Base-by-base conservation (phyloP, 2,329 filamentous ascomycete genomes). In the Penicillium expansum region DNA sequence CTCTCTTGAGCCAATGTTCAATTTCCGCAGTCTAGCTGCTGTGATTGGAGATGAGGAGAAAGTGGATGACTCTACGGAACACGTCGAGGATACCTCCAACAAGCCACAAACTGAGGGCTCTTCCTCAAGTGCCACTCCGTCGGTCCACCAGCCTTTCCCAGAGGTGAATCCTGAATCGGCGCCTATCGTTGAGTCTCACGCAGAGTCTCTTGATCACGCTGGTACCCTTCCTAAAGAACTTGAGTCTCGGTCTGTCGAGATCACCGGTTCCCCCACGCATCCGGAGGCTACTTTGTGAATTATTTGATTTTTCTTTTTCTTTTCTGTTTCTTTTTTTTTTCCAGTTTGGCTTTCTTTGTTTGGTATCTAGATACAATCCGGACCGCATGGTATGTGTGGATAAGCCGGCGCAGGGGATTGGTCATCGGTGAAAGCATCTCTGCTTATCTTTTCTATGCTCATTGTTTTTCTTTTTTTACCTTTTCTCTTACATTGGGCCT, bases 1-100 rank as follows among this genome's bases (percentile, higher is more conserved):
- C 5, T 80, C 81, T 44, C 77, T 82, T 0, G 92, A 97, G 69
- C 85, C 91, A 3, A 86, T 96, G 83, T 94, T 96, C 75, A 97
- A 96, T 72, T 97, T 97, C 70, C 83, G 86, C 55, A 96, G 91
- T 64, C 77, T 97, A 22, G 90, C 91, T 2, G 90, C 91, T 60
- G 90, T 95, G 71, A 90, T 97, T 30, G 90, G 87, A 0, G 85
- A 83, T 38, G 82, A 86, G 48, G 83, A 86, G 41, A 80, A 82
- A 55, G 69, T 69, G 9, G 72, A 72, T 7, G 69, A 67, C 52
- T 66, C 67, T 37, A 53, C 65, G 5, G 73, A 75, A 48, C 74
- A 77, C 60, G 69, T 74, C 35, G 77, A 78, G 60, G 62, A 76
- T 55, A 56, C 66, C 29, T 53, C 57, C 10, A 49, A 58, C n/a